Conservation (phyloP, 148 eudicot species). For the Oxyria digyna region DNA sequence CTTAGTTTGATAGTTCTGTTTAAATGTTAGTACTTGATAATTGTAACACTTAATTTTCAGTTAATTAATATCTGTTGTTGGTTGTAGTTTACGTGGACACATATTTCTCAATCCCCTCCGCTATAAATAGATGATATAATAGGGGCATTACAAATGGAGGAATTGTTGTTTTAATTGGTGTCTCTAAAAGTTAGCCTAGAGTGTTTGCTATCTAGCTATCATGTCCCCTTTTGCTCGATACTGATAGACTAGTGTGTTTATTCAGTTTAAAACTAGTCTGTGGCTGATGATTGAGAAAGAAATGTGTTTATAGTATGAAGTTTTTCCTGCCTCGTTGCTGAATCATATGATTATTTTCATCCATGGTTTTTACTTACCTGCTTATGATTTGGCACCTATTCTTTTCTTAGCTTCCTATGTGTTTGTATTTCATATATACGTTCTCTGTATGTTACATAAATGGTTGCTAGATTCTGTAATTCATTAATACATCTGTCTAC, state of each 20-base stretch:
- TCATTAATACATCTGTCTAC: not conserved
- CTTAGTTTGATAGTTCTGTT: not conserved
- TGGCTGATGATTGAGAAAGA: not conserved
- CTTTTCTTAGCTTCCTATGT: not conserved
- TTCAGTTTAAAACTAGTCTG: not conserved
- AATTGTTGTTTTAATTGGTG: not conserved
- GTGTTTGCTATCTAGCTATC: not conserved
- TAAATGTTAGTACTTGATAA: not conserved
- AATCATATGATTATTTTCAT: not conserved
- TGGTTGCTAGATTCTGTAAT: not conserved
- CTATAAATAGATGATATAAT: not conserved
- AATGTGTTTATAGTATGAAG: not conserved
- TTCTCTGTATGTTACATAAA: not conserved
- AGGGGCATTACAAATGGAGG: not conserved
- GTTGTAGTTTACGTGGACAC: not conserved
- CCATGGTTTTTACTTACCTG: not conserved
- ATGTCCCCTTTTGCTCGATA: not conserved
- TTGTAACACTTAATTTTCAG: not conserved
- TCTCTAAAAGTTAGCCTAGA: not conserved
- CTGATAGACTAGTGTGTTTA: not conserved
- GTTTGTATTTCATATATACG: not conserved
- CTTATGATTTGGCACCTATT: slow-evolving; percentile 3
- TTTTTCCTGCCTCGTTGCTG: not conserved
- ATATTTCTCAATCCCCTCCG: not conserved
- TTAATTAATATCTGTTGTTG: not conserved